A percentile compares a stretch with the other conserved stretches of the same genome.
Evolutionary conservation across 306 rosid species (phyloP).

Genomic region (Quercus robur): DNA sequence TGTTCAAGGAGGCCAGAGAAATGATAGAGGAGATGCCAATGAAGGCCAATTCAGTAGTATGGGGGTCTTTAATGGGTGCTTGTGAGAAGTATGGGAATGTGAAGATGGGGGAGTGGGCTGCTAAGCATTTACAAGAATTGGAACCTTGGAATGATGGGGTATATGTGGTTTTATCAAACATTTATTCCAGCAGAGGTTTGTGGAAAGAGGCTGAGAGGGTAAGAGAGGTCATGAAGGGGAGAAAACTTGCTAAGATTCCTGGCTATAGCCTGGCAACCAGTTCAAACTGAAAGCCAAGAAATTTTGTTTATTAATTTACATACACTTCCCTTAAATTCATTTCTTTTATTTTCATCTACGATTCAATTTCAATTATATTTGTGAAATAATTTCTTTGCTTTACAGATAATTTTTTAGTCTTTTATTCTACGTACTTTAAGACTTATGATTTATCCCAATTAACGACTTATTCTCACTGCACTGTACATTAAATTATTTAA

Average conservation of each 20-base stretch:
- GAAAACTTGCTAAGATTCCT: constrained; percentile 59
- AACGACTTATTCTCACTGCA: too few relatives aligned
- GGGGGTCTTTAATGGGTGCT: constrained; percentile 81
- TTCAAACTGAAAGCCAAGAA: constrained; percentile 27
- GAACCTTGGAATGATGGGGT: constrained; percentile 79
- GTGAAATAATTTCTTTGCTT: too few relatives aligned
- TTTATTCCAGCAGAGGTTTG: constrained; percentile 62
- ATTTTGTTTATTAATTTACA: neutral
- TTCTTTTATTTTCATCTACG: too few relatives aligned
- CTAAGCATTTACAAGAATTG: constrained; percentile 61
- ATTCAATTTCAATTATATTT: too few relatives aligned
- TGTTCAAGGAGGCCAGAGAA: constrained; percentile 58
- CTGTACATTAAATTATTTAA: too few relatives aligned
- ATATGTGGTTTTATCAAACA: constrained; percentile 67
- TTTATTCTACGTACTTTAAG: too few relatives aligned
- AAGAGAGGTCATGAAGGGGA: constrained; percentile 49
- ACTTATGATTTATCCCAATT: too few relatives aligned
- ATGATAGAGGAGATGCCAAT: constrained; percentile 80
- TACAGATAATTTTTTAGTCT: too few relatives aligned
- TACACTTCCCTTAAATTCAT: too few relatives aligned
- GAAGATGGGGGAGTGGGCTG: constrained; percentile 77
- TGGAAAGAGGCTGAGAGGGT: constrained; percentile 70
- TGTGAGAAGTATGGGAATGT: constrained; percentile 79
- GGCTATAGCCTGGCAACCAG: constrained; percentile 61
- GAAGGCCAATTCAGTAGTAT: constrained; percentile 64